Base-by-base conservation (phyloP, 345 rosid genomes). In the Cardamine occulta region DNA sequence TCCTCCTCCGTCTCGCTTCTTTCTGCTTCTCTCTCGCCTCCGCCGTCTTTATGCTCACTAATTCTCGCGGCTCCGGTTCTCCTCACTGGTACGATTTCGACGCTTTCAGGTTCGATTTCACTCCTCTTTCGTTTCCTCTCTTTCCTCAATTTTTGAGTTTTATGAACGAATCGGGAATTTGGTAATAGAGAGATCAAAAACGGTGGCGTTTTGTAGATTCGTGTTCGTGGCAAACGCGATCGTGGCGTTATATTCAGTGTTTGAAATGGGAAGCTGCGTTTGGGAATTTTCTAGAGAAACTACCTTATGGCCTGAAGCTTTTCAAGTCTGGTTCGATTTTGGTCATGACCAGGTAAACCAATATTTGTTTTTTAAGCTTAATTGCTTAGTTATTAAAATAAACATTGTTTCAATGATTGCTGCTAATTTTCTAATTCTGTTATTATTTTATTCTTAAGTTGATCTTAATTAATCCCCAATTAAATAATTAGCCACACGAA, bases 291-390 rank as follows among this genome's bases (percentile, higher is more conserved):
- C 93, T 3, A 84, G 82, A 64, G 90, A 82, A 61, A 82, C 83
- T 28, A 91, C 98, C 0, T 61, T 94, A 68, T 85, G 91, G 82
- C 98, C 98, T 13, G 96, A 94, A 80, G 68, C 86, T 37, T 58
- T 90, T 19, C 98, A 94, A 53, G 92, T 94, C 63, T 94, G 97
- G 98, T 94, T 94, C 95, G 98, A 94, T 62, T 94, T 91, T 78
- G 88, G 97, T n/a, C 98, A 94, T 70, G 98, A 94, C 76, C 98
- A 94, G 98, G 98, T 92, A n/a, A 9, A 4, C 32, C 32, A 31
- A 31, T 5, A 31, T 31, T 14, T 49, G 35, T 28, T 32, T 28
- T 28, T 28, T 2, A 28, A 51, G 17, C 63, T 44, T 19, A 51
- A 24, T 28, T 48, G 10, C 24, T 13, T 29, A 47, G 5, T 56